These are phyloP conservation scores for Striga asiatica DNA, from an alignment of 257 asterid genomes.

Conservation along the genomic window DNA sequence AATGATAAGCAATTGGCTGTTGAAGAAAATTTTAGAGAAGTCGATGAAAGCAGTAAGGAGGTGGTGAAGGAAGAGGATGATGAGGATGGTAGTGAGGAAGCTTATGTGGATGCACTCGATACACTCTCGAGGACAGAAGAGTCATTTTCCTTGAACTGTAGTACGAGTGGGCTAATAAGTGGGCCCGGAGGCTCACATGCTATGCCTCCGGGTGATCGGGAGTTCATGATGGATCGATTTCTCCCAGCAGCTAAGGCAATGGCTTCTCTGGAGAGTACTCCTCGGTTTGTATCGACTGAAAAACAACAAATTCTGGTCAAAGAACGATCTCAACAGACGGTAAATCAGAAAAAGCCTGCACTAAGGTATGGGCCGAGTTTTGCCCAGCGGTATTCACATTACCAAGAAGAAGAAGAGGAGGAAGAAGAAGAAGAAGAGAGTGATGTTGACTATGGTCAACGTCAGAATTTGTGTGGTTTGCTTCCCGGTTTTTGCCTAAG, in stretches of 20 bases:
- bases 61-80: constrained; percentile 25
- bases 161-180: constrained; percentile 60
- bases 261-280: constrained; percentile 47
- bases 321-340: constrained; percentile 16
- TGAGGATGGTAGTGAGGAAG: constrained; percentile 43
- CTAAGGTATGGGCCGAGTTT: constrained; percentile 85
- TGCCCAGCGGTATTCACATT: constrained; percentile 32
- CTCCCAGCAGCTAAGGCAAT: constrained; percentile 90
- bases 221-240: constrained; percentile 80
- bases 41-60: constrained; percentile 5
- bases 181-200: constrained; percentile 40
- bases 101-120: constrained; percentile 60
- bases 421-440: constrained; percentile 34
- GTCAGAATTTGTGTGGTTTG: constrained; percentile 48
- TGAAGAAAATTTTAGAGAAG: constrained; percentile 16
- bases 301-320: constrained; percentile 27
- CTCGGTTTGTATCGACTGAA: constrained; percentile 42
- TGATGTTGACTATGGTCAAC: constrained; percentile 38
- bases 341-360: constrained; percentile 32
- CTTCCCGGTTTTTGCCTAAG: constrained; percentile 71
- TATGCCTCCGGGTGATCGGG: constrained; percentile 28
- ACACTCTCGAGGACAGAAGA: constrained; percentile 60
- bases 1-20: constrained; percentile 17
- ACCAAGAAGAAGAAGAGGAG: background rate
- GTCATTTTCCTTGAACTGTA: constrained; percentile 64